Percentiles rank a stretch among this genome's conserved stretches.
phyloP scores from a whole-genome alignment of 2,329 filamentous ascomycete species.

The Cordyceps pruinosa region DNA sequence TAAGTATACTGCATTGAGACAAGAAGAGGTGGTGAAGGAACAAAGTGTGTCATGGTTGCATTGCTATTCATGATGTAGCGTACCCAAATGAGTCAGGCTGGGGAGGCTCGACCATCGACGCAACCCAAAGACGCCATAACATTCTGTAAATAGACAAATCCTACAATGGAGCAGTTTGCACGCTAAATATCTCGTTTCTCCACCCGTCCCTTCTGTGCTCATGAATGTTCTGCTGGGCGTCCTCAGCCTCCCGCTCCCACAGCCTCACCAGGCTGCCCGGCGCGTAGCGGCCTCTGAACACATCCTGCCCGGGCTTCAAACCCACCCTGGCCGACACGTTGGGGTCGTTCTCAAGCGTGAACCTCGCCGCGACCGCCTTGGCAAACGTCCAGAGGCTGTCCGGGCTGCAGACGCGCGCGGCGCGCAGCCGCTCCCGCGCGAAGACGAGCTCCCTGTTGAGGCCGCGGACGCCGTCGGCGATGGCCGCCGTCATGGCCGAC shows the following conservation, averaged over 20 bases:
- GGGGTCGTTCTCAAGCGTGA: conserved; percentile 65
- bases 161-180: conserved; percentile 16
- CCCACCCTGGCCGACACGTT: conserved; percentile 71
- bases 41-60: too few relatives aligned
- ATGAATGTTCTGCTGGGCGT: conserved; percentile 66
- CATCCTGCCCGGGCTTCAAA: conserved; percentile 47
- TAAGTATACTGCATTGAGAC: too few relatives aligned
- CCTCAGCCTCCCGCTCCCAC: conserved; percentile 74
- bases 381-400: conserved; percentile 75
- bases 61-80: too few relatives aligned
- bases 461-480: conserved; percentile 61
- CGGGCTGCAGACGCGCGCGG: conserved; percentile 73
- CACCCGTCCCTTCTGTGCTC: conserved; percentile 67
- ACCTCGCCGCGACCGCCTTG: conserved; percentile 69
- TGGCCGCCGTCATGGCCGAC: conserved; percentile 63
- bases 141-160: neutral
- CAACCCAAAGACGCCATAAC: neutral
- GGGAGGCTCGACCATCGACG: neutral
- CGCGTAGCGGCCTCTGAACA: conserved; percentile 81
- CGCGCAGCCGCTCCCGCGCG: conserved; percentile 77
- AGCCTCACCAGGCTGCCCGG: conserved; percentile 83
- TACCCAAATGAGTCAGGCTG: neutral
- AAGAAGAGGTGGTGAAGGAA: too few relatives aligned
- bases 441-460: conserved; percentile 82
- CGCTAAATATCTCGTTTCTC: conserved; percentile 77